These are phyloP conservation scores for Trichosanthes cucumerina DNA, from an alignment of 306 rosid species.

Conservation along the genomic window DNA sequence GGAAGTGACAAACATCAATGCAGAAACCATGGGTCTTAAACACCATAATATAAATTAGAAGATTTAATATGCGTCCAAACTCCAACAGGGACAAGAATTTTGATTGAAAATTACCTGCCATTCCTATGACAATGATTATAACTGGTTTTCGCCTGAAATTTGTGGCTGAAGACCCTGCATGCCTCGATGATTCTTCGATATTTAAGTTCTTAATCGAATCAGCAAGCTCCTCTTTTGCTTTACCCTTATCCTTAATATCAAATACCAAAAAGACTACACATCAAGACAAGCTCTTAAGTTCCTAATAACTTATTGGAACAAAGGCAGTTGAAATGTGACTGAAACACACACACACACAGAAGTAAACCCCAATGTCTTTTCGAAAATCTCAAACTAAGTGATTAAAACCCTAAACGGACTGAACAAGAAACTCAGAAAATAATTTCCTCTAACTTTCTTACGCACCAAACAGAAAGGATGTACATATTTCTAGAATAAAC, in stretches of 20 bases:
- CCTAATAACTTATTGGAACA: background rate
- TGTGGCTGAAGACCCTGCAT: constrained; percentile 22
- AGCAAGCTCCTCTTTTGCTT: constrained; percentile 44
- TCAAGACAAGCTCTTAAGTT: background rate
- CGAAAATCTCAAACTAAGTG: background rate
- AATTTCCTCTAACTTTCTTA: background rate
- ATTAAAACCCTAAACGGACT: background rate
- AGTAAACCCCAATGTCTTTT: background rate
- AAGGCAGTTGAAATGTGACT: background rate
- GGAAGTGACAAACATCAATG: background rate
- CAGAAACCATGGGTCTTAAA: background rate
- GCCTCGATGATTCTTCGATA: constrained; percentile 52
- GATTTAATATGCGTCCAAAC: background rate
- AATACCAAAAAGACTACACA: constrained; percentile 10
- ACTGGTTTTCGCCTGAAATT: constrained; percentile 69
- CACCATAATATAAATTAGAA: background rate
- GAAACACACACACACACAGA: background rate
- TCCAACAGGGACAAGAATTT: background rate
- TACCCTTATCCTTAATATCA: constrained; percentile 31
- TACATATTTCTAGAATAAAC: background rate
- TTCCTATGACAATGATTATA: constrained; percentile 75
- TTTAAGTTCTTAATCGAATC: constrained; percentile 49
- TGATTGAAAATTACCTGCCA: constrained; percentile 51
- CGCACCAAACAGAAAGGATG: background rate
- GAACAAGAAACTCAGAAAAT: background rate